Evolutionary conservation across 371 early-diverging fungal species (phyloP).

Genomic region (Mucor ambiguus): DNA sequence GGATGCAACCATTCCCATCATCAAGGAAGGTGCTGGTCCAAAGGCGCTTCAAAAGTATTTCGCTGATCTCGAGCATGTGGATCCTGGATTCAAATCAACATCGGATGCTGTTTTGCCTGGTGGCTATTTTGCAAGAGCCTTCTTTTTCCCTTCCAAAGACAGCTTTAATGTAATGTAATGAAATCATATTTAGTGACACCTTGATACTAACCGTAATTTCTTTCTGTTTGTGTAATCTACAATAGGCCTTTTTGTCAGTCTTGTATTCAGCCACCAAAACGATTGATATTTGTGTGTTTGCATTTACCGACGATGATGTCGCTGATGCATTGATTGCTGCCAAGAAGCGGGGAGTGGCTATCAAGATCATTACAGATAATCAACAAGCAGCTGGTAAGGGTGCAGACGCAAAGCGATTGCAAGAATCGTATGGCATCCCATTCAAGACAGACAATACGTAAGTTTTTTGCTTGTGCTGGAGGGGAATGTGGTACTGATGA

Average conservation of each 20-base stretch:
- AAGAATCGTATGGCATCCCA: conserved; percentile 55
- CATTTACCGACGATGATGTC: conserved; percentile 69
- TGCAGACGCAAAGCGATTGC: conserved; percentile 59
- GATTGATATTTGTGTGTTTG: conserved; percentile 70
- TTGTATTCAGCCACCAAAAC: conserved; percentile 53
- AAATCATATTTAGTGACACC: background rate
- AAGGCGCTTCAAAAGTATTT: conserved; percentile 35
- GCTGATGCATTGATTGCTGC: conserved; percentile 61
- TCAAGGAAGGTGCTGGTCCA: conserved; percentile 37
- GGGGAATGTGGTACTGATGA: too few relatives aligned
- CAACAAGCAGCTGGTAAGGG: conserved; percentile 63
- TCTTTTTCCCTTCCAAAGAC: conserved; percentile 70
- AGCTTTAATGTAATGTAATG: conserved; percentile 52
- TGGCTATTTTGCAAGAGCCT: conserved; percentile 46
- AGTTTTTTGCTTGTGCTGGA: too few relatives aligned
- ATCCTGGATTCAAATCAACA: conserved; percentile 7
- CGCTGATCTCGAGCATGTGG: conserved; percentile 1
- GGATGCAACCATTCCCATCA: conserved; percentile 17
- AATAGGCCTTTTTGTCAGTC: conserved; percentile 52
- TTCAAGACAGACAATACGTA: conserved; percentile 54
- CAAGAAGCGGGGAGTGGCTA: conserved; percentile 56
- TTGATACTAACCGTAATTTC: conserved; percentile 3
- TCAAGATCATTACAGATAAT: conserved; percentile 63
- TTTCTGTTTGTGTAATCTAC: background rate
- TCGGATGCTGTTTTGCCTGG: conserved; percentile 17